Evolutionary conservation across 345 rosid species (phyloP), one percentile per base, ranked within the genome.

Genomic region (Populus alba): DNA sequence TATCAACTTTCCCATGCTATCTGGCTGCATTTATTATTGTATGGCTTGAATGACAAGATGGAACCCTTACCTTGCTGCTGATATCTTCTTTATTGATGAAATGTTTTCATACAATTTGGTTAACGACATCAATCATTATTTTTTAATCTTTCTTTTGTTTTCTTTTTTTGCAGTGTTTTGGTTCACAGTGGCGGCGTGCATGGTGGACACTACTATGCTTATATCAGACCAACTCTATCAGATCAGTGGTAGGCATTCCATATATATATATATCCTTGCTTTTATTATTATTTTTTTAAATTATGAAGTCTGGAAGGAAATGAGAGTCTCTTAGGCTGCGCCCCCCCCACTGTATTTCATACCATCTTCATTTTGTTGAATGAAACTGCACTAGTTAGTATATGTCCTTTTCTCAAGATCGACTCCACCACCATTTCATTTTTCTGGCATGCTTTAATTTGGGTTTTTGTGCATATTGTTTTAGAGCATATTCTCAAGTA

Each of bases 121-220:
- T 68, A 7, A 11, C 3, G 27, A 17, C n/a, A 38, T 35, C 49
- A 22, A 1, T 68, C 6, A 22, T 27, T 31, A 22, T 17, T 7
- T 23, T n/a, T 74, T 29, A 17, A 23, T 17, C 43, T 25, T 18
- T 62, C 53, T 45, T 75, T 20, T 17, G 12, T 18, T 43, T 76
- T 39, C 43, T 62, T 61, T 62, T 33, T 79, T 83, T 82, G 72
- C 92, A 96, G 99, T 90, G 99, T 96, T 82, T 83, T 96, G 71
- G 99, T 96, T 82, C 99, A 96, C 80, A 95, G 98, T 66, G 99
- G 97, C 37, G 99, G 98, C 43, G 98, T 93, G 84, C 97, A 93
- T 81, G 97, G 97, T 78, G 99, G 99, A 66, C 99, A 95, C 83
- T 94, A 95, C 87, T 94, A 94, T 81, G 99, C 99, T 20, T 95